Evolutionary conservation across 2,329 filamentous ascomycete genomes (phyloP).

Genomic region (Ascochyta koolunga): DNA sequence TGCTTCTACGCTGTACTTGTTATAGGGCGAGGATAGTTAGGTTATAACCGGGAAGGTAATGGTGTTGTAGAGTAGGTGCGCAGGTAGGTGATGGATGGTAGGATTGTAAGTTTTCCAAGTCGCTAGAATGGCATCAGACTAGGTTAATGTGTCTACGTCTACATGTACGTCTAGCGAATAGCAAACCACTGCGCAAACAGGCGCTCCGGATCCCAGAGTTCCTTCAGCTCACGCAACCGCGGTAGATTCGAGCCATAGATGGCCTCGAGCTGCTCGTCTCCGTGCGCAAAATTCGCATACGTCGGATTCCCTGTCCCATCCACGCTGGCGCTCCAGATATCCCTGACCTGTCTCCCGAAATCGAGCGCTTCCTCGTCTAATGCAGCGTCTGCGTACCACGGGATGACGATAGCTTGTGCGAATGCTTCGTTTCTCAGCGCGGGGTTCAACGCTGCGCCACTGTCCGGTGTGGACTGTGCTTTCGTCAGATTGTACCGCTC

Average conservation of each 20-base stretch:
- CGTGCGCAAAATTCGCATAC: slow-evolving; percentile 38
- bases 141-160: too few species aligned
- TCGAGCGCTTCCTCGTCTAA: slow-evolving; percentile 44
- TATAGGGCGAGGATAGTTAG: too few species aligned
- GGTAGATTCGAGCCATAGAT: slow-evolving; percentile 33
- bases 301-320: slow-evolving; percentile 25
- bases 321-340: slow-evolving; percentile 31
- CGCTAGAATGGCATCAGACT: too few species aligned
- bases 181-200: slow-evolving; percentile 38
- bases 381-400: slow-evolving; percentile 48
- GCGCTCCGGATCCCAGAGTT: slow-evolving; percentile 30
- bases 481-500: slow-evolving; percentile 48
- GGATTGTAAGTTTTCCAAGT: too few species aligned
- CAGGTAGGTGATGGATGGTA: too few species aligned
- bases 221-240: slow-evolving; percentile 30
- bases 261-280: slow-evolving; percentile 30
- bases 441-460: slow-evolving; percentile 38
- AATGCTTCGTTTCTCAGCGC: slow-evolving; percentile 38
- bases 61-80: too few species aligned
- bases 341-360: slow-evolving; percentile 43
- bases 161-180: slow-evolving; percentile 12
- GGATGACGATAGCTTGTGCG: slow-evolving; percentile 48
- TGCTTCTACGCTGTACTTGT: too few species aligned
- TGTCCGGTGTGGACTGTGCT: slow-evolving; percentile 24
- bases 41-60: too few species aligned